A percentile compares a stretch with the other conserved stretches of the same genome.
Evolutionary conservation across 2,329 filamentous ascomycete genomes (phyloP).

Genomic region (Trichoderma sp.): DNA sequence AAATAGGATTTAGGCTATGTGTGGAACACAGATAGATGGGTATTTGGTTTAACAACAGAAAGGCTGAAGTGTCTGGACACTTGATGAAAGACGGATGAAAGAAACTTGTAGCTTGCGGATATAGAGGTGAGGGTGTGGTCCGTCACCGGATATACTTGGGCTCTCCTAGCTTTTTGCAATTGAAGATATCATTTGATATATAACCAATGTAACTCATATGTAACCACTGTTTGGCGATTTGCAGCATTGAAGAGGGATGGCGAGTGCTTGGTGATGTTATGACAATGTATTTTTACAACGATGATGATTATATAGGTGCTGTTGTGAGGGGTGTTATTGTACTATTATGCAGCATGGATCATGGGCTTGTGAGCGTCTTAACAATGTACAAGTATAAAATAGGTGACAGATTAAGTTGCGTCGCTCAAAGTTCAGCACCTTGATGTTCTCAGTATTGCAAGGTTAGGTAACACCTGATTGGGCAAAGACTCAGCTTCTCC

Average conservation of each 20-base stretch:
- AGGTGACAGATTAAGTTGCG: neutral
- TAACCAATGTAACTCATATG: neutral
- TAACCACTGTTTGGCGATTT: neutral
- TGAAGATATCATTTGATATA: conserved; percentile 18
- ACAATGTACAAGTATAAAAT: neutral
- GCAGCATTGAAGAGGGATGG: neutral
- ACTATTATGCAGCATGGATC: neutral
- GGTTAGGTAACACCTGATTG: neutral
- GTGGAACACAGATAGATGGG: conserved; percentile 26
- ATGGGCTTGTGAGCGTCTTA: neutral
- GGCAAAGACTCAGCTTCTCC: neutral
- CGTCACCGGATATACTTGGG: conserved; percentile 42
- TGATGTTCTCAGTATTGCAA: neutral
- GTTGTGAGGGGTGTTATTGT: neutral
- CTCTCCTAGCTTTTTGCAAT: conserved; percentile 20
- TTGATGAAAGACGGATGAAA: conserved; percentile 24
- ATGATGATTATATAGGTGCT: neutral
- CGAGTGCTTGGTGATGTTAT: neutral
- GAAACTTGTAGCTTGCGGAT: conserved; percentile 36
- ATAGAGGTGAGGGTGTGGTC: conserved; percentile 46
- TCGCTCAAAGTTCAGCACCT: neutral
- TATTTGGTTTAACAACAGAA: conserved; percentile 27
- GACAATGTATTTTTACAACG: too few species aligned
- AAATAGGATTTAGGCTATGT: conserved; percentile 17
- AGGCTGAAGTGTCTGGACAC: conserved; percentile 31